phyloP scores from a whole-genome alignment of 441 rosid species.

The Populus trichocarpa region DNA sequence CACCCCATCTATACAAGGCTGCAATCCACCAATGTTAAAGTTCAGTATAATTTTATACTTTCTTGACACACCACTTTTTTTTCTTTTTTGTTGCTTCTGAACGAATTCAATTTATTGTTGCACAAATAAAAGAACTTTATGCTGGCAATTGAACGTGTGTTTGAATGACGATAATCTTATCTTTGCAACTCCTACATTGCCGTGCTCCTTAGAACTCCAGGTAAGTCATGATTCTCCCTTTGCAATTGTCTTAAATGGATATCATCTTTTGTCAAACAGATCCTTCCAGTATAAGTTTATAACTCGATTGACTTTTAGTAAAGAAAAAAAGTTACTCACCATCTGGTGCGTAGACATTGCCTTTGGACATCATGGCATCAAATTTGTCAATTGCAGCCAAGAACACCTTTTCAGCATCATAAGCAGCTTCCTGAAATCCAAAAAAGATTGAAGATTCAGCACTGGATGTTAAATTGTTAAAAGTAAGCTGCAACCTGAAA shows the following conservation, averaged over 20 bases:
- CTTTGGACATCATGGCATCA: conserved; percentile 67
- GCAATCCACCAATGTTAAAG: conserved; percentile 21
- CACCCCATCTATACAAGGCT: conserved; percentile 75
- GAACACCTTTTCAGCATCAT: conserved; percentile 70
- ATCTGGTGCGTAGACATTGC: conserved; percentile 61
- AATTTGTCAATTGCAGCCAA: conserved; percentile 78
- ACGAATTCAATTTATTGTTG: background rate
- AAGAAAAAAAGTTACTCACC: conserved; percentile 31
- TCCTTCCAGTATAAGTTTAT: background rate
- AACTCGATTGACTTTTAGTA: background rate
- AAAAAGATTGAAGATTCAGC: background rate
- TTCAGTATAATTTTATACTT: background rate
- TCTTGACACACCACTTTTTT: background rate
- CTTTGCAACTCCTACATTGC: background rate
- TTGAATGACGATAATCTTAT: background rate
- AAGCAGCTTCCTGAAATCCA: conserved; percentile 57
- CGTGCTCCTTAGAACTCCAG: background rate
- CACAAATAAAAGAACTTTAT: background rate
- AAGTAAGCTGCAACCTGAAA: background rate
- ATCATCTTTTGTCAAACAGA: background rate
- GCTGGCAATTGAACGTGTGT: background rate
- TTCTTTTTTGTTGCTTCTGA: background rate
- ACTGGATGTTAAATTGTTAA: background rate
- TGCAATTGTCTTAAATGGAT: background rate
- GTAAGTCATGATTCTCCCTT: background rate